These are phyloP conservation scores for Gynandropsis gynandra DNA, from an alignment of 345 rosid species.

Conservation along the genomic window DNA sequence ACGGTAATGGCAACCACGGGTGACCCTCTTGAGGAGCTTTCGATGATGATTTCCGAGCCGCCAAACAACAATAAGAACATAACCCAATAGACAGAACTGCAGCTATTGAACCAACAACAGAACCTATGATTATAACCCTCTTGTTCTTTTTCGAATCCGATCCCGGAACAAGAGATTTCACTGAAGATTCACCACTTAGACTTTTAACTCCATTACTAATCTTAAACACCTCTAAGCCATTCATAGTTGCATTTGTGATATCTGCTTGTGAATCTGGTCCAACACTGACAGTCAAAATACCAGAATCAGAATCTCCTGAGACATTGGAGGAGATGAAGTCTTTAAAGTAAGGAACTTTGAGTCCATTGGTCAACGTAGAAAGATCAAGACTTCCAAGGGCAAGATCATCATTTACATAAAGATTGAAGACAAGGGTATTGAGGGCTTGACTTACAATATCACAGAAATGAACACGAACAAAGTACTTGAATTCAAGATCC, in stretches of 20 bases:
- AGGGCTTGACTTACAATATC: constrained; percentile 67
- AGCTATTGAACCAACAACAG: constrained; percentile 37
- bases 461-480: constrained; percentile 86
- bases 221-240: constrained; percentile 87
- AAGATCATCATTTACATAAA: constrained; percentile 67
- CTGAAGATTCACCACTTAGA: constrained; percentile 60
- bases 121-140: constrained; percentile 41
- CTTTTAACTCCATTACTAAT: constrained; percentile 71
- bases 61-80: not conserved
- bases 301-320: constrained; percentile 44
- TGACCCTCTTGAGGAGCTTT: constrained; percentile 62
- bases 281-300: constrained; percentile 64
- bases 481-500: constrained; percentile 59
- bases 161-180: constrained; percentile 47
- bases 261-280: constrained; percentile 72
- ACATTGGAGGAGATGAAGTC: constrained; percentile 74
- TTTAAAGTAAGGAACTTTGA: constrained; percentile 58
- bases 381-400: constrained; percentile 67
- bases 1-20: constrained; percentile 81
- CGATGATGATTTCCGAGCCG: constrained; percentile 25
- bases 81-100: constrained; percentile 39
- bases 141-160: constrained; percentile 34
- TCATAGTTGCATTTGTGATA: constrained; percentile 57
- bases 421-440: constrained; percentile 68
- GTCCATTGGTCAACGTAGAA: constrained; percentile 28